Evolutionary conservation across 306 rosid species (phyloP).

Genomic region (Begonia masoniana): DNA sequence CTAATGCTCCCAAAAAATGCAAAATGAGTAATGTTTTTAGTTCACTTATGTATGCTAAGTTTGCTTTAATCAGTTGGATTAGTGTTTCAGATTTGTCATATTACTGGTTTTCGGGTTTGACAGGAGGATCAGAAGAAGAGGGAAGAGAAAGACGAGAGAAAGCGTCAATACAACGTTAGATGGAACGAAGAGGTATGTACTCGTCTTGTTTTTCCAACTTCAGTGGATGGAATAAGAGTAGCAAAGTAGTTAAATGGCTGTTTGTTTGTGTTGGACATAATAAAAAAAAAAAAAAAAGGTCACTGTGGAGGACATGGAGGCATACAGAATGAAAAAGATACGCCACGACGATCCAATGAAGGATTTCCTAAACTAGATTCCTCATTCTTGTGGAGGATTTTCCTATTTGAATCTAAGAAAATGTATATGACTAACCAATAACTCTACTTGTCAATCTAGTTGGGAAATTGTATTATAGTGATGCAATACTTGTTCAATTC

Average conservation of each 20-base stretch:
- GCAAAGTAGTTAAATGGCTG: background rate
- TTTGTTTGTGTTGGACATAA: background rate
- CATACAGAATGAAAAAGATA: constrained; percentile 34
- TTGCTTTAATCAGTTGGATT: no score
- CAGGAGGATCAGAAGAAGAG: constrained; percentile 46
- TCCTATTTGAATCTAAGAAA: no score
- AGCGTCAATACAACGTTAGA: constrained; percentile 38
- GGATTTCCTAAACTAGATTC: constrained; percentile 16
- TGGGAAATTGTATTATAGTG: no score
- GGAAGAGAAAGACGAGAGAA: constrained; percentile 58
- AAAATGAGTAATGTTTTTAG: no score
- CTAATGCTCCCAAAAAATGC: no score
- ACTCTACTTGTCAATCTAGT: no score
- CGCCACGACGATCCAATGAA: constrained; percentile 46
- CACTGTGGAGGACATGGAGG: constrained; percentile 38
- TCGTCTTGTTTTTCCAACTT: background rate
- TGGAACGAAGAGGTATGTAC: constrained; percentile 37
- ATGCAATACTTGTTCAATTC: no score
- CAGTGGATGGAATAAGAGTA: no score
- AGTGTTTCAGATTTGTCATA: no score
- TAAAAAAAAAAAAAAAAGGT: constrained; percentile 15
- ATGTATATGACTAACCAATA: no score
- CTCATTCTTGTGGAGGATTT: no score
- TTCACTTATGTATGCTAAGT: no score
- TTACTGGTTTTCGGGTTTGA: constrained; percentile 1